Conservation (phyloP, 768 basidiomycete species). For the Paxillus involutus region DNA sequence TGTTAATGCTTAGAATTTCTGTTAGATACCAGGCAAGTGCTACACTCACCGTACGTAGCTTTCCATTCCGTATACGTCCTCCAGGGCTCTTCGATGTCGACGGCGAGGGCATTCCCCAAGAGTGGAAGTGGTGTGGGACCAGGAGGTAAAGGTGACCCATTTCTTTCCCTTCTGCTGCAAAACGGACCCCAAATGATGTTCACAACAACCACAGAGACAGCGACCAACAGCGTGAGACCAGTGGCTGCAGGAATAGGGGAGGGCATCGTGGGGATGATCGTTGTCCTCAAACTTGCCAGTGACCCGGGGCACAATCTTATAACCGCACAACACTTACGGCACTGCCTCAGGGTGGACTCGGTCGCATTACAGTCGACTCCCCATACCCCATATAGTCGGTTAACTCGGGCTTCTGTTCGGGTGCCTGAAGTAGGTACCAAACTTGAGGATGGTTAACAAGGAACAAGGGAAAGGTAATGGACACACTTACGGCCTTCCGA, state of each 20-base stretch:
- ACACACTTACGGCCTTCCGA: conserved; percentile 40
- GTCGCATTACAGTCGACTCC: too few species aligned
- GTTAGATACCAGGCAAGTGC: neutral
- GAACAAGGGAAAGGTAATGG: too few species aligned
- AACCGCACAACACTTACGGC: too few species aligned
- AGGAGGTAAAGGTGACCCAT: conserved; percentile 18
- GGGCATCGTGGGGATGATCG: too few species aligned
- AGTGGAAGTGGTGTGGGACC: conserved; percentile 21
- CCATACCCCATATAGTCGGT: too few species aligned
- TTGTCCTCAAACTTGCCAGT: too few species aligned
- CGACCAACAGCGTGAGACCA: conserved; percentile 3
- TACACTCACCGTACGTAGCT: conserved; percentile 15
- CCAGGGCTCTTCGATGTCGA: conserved; percentile 14
- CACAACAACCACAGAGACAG: neutral
- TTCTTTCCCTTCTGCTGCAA: conserved; percentile 5
- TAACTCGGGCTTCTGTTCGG: too few species aligned
- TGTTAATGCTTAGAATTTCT: conserved; percentile 10
- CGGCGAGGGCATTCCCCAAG: conserved; percentile 16
- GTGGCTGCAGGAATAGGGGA: neutral
- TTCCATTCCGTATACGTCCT: conserved; percentile 18
- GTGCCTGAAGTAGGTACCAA: too few species aligned
- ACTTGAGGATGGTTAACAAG: too few species aligned
- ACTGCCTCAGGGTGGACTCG: too few species aligned
- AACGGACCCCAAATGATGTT: conserved; percentile 2
- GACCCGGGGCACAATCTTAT: too few species aligned